Percentiles rank a stretch among this genome's conserved stretches.
Evolutionary conservation across 768 basidiomycete species (phyloP).

Genomic region (Pulveroboletus frians): DNA sequence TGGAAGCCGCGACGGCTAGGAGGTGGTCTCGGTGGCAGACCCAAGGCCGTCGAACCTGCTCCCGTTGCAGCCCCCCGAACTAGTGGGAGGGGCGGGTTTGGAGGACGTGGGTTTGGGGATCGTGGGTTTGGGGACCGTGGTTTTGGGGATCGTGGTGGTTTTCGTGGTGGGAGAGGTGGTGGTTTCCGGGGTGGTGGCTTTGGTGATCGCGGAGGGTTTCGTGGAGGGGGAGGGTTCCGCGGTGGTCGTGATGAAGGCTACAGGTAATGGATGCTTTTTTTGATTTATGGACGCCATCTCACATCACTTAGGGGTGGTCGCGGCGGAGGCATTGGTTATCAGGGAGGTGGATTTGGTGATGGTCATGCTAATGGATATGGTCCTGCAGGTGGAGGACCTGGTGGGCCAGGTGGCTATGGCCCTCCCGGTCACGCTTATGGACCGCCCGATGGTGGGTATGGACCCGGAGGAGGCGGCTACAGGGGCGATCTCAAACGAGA

Average conservation of each 20-base stretch:
- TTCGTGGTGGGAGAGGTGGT: constrained; percentile 39
- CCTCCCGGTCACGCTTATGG: constrained; percentile 36
- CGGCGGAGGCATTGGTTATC: constrained; percentile 69
- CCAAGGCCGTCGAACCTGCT: constrained; percentile 62
- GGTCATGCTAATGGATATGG: constrained; percentile 50
- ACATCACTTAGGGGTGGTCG: constrained; percentile 48
- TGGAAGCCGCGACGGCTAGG: constrained; percentile 97
- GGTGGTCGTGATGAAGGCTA: constrained; percentile 43
- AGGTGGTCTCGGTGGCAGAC: constrained; percentile 98
- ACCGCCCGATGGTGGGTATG: constrained; percentile 42
- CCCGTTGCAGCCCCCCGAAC: constrained; percentile 21
- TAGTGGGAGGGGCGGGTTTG: constrained; percentile 37
- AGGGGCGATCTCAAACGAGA: constrained; percentile 73
- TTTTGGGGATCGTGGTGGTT: constrained; percentile 33
- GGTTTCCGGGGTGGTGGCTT: constrained; percentile 44
- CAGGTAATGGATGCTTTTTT: constrained; percentile 35
- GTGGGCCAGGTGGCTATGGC: constrained; percentile 43
- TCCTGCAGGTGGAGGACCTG: constrained; percentile 40
- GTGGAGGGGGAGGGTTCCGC: constrained; percentile 36
- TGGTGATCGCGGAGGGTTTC: constrained; percentile 39
- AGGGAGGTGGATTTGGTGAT: constrained; percentile 55
- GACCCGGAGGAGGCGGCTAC: constrained; percentile 50
- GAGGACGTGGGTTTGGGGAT: constrained; percentile 30
- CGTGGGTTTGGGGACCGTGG: constrained; percentile 42
- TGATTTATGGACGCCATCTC: constrained; percentile 9